Base-by-base conservation (phyloP, 2,329 filamentous ascomycete genomes). In the Talaromyces sp. region DNA sequence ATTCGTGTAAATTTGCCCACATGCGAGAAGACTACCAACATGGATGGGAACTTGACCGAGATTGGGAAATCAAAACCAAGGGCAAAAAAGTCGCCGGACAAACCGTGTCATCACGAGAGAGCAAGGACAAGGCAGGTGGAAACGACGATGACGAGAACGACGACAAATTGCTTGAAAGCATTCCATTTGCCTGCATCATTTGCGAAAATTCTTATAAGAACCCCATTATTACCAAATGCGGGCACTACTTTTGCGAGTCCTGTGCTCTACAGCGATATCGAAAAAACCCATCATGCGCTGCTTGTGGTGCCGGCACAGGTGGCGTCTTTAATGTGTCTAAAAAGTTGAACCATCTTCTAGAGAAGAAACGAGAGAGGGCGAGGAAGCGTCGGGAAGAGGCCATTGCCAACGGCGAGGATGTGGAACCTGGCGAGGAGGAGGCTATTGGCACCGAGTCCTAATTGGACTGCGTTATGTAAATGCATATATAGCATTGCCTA, bases 171-270 rank as follows among this genome's bases (percentile, higher is more conserved):
- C 77, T 96, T 56, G 87, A 92, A 71, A 89, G 87, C 68, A 96
- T 96, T 24, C 92, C 92, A 0, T 96, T 96, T 71, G 90, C 86
- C 1, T 97, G 92, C 74, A 85, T 96, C 64, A 91, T 96, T 63
- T 97, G 92, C 80, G 86, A 88, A 68, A 83, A 86, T 41, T 75
- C 86, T 1, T 97, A 96, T 75, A 88, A 86, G 68, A 82, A 85
- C 60, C 93, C 94, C 0, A 84, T 97, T 12, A 79, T 93, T 26
- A 97, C 94, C 12, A 89, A 91, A 65, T 99, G 94, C 66, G 90
- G 91, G 0, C 94, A 99, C 74, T 97, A 97, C 74, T 97, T 97
- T 71, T 99, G 94, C 72, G 90, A 97, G 74, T 81, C 83, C 1
- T 99, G 94, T 74, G 94, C 94, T 27, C 79, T 97, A 67, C 86